Conservation (phyloP, 164 flowering plant species). For the Vitis labrusca region DNA sequence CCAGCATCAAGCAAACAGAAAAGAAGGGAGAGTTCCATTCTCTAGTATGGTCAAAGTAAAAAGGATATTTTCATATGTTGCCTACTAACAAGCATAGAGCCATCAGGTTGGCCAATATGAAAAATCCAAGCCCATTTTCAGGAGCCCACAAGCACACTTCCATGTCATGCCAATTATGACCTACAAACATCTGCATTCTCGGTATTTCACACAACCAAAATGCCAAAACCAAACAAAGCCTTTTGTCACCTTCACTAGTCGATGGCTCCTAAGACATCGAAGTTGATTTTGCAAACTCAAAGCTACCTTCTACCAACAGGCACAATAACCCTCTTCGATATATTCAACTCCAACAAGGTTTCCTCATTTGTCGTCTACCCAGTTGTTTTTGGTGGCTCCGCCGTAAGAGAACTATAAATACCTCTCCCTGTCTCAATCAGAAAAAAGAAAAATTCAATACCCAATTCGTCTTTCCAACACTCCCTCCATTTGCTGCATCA, state of each 20-base stretch:
- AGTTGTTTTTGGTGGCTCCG: slow-evolving; percentile 10
- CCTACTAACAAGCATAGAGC: too few species aligned
- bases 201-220: too few species aligned
- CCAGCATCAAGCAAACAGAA: too few species aligned
- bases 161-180: too few species aligned
- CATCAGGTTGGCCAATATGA: too few species aligned
- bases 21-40: too few species aligned
- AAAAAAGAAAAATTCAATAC: neutral
- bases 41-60: too few species aligned
- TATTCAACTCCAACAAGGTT: slow-evolving; percentile 6
- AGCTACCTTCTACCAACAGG: neutral
- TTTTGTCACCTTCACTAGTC: neutral
- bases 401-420: neutral
- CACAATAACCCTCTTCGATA: slow-evolving; percentile 4
- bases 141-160: too few species aligned
- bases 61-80: too few species aligned
- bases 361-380: neutral
- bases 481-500: neutral
- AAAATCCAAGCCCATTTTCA: too few species aligned
- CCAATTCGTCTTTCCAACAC: slow-evolving; percentile 11
- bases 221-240: too few species aligned
- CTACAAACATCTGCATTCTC: too few species aligned
- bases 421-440: neutral
- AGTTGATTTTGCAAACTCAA: neutral
- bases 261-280: slow-evolving; percentile 1